Evolutionary conservation across 2,329 filamentous ascomycete species (phyloP), one percentile per base, ranked within the genome.

Genomic region (Aspergillus sp.): DNA sequence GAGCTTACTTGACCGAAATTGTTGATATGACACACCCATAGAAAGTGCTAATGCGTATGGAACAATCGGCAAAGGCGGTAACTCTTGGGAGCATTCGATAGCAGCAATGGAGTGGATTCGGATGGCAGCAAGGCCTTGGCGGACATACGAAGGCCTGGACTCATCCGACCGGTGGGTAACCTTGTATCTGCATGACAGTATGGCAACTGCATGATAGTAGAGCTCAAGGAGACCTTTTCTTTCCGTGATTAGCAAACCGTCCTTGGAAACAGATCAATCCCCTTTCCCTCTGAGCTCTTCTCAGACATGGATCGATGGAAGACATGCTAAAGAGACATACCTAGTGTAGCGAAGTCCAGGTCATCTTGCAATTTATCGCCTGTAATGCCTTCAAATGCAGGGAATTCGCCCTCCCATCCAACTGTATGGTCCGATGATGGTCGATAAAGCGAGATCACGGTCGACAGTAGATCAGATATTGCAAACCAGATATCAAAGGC

Each of bases 191-290:
- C 84, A 83, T 3, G 83, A 84, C 2, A 84, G 75, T 66, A 86
- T 85, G 38, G 82, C 82, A 54, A 84, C 82, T 21, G 81, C 79
- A 65, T 86, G 81, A 60, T 86, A 85, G 68, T 82, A 85, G 2
- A 86, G 70, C 59, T 86, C 84, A 7, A 86, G 71, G 5, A 84
- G 75, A 13, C 77, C 80, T 82, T 53, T 8, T 25, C 8, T 44
- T 19, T 15, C 19, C 5, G 32, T 36, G 32, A 36, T 63, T 56
- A 57, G 57, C 51, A 19, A 39, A 39, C 13, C 3, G 15, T 15
- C 13, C 32, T 39, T n/a, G 21, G 15, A 44, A 23, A 13, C 21
- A 44, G 13, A 44, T 5, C 41, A 3, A 23, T 5, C 19, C 5
- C 19, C 17, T 23, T 23, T 7, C 11, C 10, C 19, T 13, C 41